Base-by-base conservation (phyloP, 129 eudicot species). In the Flaveria robusta region DNA sequence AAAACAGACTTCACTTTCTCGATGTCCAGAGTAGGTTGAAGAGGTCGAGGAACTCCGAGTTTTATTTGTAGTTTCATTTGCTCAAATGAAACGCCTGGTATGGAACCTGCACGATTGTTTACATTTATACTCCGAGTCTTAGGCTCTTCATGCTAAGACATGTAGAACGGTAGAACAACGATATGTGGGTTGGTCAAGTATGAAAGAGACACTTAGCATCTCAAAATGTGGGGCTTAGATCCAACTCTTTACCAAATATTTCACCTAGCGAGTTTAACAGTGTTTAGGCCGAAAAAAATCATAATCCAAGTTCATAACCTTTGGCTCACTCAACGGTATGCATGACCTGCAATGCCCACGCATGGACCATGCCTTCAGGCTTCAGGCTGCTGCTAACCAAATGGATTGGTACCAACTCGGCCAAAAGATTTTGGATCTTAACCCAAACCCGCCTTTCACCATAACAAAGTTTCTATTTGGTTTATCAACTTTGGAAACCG, bases 1-100 rank as follows among this genome's bases (percentile, higher is more conserved):
- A 93, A 93, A 72, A 93, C 96, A 24, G 98, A 88, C 68, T 93
- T 93, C 79, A 93, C 97, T 83, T 88, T 90, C 71, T 87, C 97
- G 26, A 91, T 66, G 77, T 93, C 97, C 77, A 93, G 62, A n/a
- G 87, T 80, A 46, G 85, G 72, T 66, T 93, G 98, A 59, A 93
- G 97, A 79, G 87, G 64, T 42, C 22, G 83, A 75, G 98, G 98
- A 66, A 93, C 98, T 71, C 98, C 97, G 37, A 93, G 80, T 83
- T 91, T 93, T 56, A 93, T 93, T 68, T 93, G 97, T 67, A 93
- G 88, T 76, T 91, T 93, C 98, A 93, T 93, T 80, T 81, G 86
- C 7, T 84, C 96, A 60, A 90, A 93, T 52, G 98, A 82, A 78
- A 93, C 87, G 9, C 98, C 96, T 8, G 98, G 98, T 80, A 93